Base-by-base conservation (phyloP, 108 stramenopile species). In the Epipyxis sp. region DNA sequence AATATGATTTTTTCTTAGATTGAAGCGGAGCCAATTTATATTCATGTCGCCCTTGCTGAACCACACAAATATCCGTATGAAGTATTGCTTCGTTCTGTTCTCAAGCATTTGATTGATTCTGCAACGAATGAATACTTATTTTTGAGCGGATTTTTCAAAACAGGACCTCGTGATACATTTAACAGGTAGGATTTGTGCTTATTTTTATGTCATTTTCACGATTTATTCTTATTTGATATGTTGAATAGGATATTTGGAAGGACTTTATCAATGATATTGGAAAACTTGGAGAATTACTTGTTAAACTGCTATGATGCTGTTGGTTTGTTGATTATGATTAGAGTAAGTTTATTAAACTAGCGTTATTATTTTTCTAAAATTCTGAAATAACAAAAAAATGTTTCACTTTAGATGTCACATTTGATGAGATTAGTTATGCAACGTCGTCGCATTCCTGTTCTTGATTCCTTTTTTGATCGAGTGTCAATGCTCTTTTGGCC, bases 51-150 rank as follows among this genome's bases (percentile, higher is more conserved):
- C 20, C 62, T 85, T 44, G 90, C 90, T 59, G 93, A 94, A 78
- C 86, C 85, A 1, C 77, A 87, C 44, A 85, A 82, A 44, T 95
- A 90, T 71, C 92, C 94, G 0, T 99, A 96, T 76, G 99, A 99
- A 84, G 94, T 90, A 58, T 83, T 98, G 29, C 89, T 97, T 77
- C 88, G 96, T 34, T 92, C 91, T 29, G 79, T 95, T 43, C 83
- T 97, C 82, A 91, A 91, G 69, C 99, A 99, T 78, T 88, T 99
- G 50, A 88, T 95, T 54, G 95, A 99, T 86, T 91, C 94, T 13
- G 97, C 95, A 6, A 95, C 95, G 1, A 94, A 94, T 77, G 99
- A 99, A 79, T 92, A 93, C 81, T 92, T 97, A 30, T 98, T 99
- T 80, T 85, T 89, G 32, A 79, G 92, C 3, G 94, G 95, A 69